phyloP scores from a whole-genome alignment of 2,329 filamentous ascomycete species.

The Colletotrichum salicis region DNA sequence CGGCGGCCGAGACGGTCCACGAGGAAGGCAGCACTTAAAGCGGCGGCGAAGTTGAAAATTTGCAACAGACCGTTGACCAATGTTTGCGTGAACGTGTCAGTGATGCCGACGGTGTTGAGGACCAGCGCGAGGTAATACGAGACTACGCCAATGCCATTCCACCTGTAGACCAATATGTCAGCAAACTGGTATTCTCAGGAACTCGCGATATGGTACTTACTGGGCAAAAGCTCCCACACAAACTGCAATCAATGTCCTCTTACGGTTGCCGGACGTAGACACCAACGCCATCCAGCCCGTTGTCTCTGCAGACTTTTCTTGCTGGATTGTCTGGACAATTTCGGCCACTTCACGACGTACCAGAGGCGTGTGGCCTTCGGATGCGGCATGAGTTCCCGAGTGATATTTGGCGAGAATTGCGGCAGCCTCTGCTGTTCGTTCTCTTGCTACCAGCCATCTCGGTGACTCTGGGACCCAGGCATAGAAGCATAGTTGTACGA shows the following conservation, averaged over 20 bases:
- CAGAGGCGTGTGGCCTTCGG: conserved; percentile 44
- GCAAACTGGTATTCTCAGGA: background rate
- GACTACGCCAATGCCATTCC: conserved; percentile 49
- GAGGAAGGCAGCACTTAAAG: conserved; percentile 47
- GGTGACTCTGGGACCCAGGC: conserved; percentile 60
- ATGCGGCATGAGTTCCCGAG: conserved; percentile 45
- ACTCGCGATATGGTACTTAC: conserved; percentile 21
- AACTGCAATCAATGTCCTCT: conserved; percentile 19
- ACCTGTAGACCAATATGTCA: background rate
- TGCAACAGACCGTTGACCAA: conserved; percentile 49
- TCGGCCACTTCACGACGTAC: conserved; percentile 22
- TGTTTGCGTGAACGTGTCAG: conserved; percentile 46
- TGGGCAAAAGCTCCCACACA: conserved; percentile 36
- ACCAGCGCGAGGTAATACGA: conserved; percentile 41
- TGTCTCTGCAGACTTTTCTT: conserved; percentile 25
- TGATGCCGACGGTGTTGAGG: conserved; percentile 49
- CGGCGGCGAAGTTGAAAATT: conserved; percentile 45
- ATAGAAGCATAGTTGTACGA: conserved; percentile 22
- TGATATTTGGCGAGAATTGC: conserved; percentile 61
- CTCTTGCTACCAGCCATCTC: conserved; percentile 58
- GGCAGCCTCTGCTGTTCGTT: conserved; percentile 60
- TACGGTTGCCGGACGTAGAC: conserved; percentile 34
- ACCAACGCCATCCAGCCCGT: conserved; percentile 37
- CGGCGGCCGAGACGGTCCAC: conserved; percentile 52
- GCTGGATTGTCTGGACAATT: conserved; percentile 26